These are phyloP conservation scores for Cytospora piceicola DNA, from an alignment of 2,329 filamentous ascomycete genomes.

Conservation along the genomic window DNA sequence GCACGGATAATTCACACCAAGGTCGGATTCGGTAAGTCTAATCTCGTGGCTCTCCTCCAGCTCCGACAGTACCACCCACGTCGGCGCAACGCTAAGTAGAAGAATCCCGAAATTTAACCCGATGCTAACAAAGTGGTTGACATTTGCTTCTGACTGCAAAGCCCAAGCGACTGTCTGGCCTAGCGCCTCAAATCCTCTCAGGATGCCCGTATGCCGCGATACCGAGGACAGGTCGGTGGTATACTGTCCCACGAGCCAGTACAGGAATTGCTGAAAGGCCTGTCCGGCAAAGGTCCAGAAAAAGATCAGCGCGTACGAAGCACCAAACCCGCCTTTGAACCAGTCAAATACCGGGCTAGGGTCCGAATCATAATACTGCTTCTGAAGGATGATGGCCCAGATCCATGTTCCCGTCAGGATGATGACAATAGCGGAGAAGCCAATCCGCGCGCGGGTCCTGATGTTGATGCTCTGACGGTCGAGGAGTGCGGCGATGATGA, in stretches of 20 bases:
- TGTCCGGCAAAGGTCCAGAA: slow-evolving; percentile 64
- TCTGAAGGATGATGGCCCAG: slow-evolving; percentile 39
- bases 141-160: slow-evolving; percentile 40
- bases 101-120: slow-evolving; percentile 40
- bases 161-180: slow-evolving; percentile 41
- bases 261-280: slow-evolving; percentile 41
- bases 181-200: slow-evolving; percentile 39
- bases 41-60: slow-evolving; percentile 39
- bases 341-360: slow-evolving; percentile 39
- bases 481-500: slow-evolving; percentile 38
- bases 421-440: slow-evolving; percentile 36
- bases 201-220: slow-evolving; percentile 39
- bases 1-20: neutral
- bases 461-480: slow-evolving; percentile 39
- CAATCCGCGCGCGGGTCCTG: slow-evolving; percentile 36
- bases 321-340: slow-evolving; percentile 56
- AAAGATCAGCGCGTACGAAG: slow-evolving; percentile 64
- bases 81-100: slow-evolving; percentile 37
- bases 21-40: slow-evolving; percentile 15
- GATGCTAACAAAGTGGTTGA: slow-evolving; percentile 41
- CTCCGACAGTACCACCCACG: slow-evolving; percentile 39
- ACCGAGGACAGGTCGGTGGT: slow-evolving; percentile 39
- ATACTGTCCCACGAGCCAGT: slow-evolving; percentile 41
- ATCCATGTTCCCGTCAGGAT: slow-evolving; percentile 40
- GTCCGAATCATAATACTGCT: slow-evolving; percentile 37